Conservation (phyloP, 2,329 filamentous ascomycete genomes). For the Botryotinia globosa region DNA sequence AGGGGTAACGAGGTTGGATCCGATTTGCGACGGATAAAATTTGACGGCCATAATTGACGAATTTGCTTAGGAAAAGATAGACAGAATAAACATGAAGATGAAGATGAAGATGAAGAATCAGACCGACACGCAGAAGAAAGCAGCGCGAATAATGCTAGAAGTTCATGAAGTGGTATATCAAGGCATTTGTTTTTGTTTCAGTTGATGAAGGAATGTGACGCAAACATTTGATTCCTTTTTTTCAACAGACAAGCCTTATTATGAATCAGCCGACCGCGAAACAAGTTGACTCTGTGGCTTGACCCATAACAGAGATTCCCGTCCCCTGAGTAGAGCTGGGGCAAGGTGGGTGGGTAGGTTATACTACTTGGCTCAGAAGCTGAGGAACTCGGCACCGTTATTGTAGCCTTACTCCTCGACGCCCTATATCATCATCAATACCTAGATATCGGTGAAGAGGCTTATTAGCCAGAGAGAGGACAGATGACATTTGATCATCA, state of each 20-base stretch:
- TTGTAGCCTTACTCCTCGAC: neutral
- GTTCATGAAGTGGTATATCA: neutral
- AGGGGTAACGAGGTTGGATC: conserved; percentile 45
- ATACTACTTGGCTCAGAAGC: neutral
- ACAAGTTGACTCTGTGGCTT: neutral
- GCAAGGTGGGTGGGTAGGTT: too few relatives aligned
- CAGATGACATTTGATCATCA: neutral
- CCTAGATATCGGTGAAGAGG: neutral
- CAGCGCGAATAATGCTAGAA: neutral
- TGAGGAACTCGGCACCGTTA: neutral
- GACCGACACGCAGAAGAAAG: neutral
- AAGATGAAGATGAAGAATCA: neutral
- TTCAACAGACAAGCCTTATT: conserved; percentile 11
- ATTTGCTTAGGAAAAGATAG: conserved; percentile 2
- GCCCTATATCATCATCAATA: neutral
- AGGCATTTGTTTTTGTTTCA: conserved; percentile 11
- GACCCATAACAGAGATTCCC: neutral
- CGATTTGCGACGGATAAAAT: conserved; percentile 54
- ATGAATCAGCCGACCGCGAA: conserved; percentile 5
- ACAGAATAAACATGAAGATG: neutral
- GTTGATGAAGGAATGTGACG: conserved; percentile 17
- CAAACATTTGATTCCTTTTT: neutral
- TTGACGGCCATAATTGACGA: conserved; percentile 42
- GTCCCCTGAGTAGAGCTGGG: neutral
- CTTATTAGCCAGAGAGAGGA: neutral